These are phyloP conservation scores for Geotrichum siamense DNA, from an alignment of 1,139 yeast genomes.

Conservation along the genomic window DNA sequence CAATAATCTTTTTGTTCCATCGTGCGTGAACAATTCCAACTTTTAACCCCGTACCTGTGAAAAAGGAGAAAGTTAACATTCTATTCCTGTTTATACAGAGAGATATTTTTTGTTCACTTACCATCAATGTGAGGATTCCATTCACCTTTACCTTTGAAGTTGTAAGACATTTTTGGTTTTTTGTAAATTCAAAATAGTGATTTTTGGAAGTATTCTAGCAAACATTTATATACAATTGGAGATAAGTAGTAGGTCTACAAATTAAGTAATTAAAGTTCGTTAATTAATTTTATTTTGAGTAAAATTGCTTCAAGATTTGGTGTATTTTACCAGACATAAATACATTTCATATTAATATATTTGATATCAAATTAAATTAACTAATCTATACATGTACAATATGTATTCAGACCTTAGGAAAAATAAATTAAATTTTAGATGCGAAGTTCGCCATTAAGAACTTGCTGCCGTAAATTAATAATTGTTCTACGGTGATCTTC, in stretches of 20 bases:
- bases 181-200: too few relatives aligned
- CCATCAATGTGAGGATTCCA: not conserved
- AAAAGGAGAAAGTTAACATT: not conserved
- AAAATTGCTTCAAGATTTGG: too few relatives aligned
- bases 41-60: constrained; percentile 49
- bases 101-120: too few relatives aligned
- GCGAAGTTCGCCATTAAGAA: constrained; percentile 29
- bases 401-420: too few relatives aligned
- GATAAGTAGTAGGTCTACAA: not conserved
- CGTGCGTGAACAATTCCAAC: constrained; percentile 91
- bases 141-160: constrained; percentile 17
- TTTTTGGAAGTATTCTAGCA: too few relatives aligned
- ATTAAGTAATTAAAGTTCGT: too few relatives aligned
- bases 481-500: constrained; percentile 44
- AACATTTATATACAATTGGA: not conserved
- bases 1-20: constrained; percentile 79
- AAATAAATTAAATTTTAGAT: constrained; percentile 16
- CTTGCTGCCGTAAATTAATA: constrained; percentile 26
- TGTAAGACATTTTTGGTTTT: constrained; percentile 11
- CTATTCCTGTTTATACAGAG: not conserved
- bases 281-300: too few relatives aligned
- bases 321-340: too few relatives aligned
- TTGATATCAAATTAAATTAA: too few relatives aligned
- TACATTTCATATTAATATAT: too few relatives aligned
- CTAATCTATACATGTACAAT: too few relatives aligned